phyloP scores from a whole-genome alignment of 1,139 yeast species.

The Lodderomyces theae region DNA sequence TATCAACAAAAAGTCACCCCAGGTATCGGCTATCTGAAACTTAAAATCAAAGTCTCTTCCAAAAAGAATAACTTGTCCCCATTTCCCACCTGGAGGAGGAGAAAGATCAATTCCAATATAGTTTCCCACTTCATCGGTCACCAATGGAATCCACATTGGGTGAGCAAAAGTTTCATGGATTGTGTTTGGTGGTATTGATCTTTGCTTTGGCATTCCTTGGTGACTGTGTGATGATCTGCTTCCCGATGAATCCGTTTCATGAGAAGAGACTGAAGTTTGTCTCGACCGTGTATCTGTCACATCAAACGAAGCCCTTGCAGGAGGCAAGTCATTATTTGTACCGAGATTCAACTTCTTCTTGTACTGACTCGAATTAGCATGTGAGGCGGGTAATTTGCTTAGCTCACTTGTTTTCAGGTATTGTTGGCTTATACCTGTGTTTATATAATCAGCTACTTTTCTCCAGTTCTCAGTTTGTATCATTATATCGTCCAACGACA shows the following conservation, averaged over 20 bases:
- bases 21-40: constrained; percentile 71
- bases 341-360: constrained; percentile 21
- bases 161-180: constrained; percentile 77
- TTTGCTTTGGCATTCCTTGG: constrained; percentile 52
- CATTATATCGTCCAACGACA: constrained; percentile 64
- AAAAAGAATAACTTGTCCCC: constrained; percentile 84
- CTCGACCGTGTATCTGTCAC: constrained; percentile 9
- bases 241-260: constrained; percentile 7
- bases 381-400: constrained; percentile 26
- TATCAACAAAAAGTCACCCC: constrained; percentile 78
- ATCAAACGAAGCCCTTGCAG: constrained; percentile 10
- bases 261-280: constrained; percentile 9
- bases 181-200: constrained; percentile 69
- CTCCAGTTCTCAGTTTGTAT: constrained; percentile 69
- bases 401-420: constrained; percentile 22
- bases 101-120: constrained; percentile 86
- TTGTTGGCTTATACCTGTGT: constrained; percentile 25
- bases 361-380: constrained; percentile 20
- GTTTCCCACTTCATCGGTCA: constrained; percentile 86
- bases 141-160: constrained; percentile 85
- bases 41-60: constrained; percentile 90
- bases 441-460: constrained; percentile 51
- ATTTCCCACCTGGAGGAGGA: constrained; percentile 58
- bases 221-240: constrained; percentile 2
- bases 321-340: constrained; percentile 12